Conservation (phyloP, 2,329 filamentous ascomycete species). For the Ophiostoma tasmaniense region DNA sequence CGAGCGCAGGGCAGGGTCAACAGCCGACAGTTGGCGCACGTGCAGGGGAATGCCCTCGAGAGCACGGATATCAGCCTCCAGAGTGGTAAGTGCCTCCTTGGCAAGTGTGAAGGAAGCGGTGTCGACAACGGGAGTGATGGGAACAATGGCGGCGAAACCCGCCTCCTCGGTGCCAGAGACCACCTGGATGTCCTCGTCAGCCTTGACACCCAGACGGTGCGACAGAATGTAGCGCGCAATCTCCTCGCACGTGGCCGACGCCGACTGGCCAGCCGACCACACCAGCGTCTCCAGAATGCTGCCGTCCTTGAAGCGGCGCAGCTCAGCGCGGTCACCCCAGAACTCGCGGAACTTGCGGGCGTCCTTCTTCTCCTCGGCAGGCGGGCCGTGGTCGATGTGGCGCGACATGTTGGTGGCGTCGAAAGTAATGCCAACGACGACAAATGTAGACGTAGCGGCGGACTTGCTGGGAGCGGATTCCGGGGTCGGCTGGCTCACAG, state of each 20-base stretch:
- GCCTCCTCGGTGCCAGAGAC: constrained; percentile 29
- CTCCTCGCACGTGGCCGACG: constrained; percentile 64
- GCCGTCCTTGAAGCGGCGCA: constrained; percentile 90
- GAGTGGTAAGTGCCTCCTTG: constrained; percentile 58
- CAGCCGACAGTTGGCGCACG: constrained; percentile 68
- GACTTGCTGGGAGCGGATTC: neutral
- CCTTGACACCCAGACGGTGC: constrained; percentile 54
- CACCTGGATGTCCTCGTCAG: constrained; percentile 44
- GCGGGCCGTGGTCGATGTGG: constrained; percentile 78
- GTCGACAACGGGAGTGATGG: constrained; percentile 38
- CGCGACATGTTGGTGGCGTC: constrained; percentile 65
- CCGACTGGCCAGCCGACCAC: constrained; percentile 57
- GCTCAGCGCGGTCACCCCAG: constrained; percentile 89
- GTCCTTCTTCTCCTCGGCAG: constrained; percentile 76
- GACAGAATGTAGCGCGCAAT: constrained; percentile 65
- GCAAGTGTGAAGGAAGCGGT: constrained; percentile 57
- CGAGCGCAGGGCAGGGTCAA: constrained; percentile 65
- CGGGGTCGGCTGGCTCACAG: constrained; percentile 32
- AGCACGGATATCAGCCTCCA: constrained; percentile 68
- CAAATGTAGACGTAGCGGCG: neutral
- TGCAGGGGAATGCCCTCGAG: constrained; percentile 82
- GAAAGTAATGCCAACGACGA: constrained; percentile 62
- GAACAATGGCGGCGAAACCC: constrained; percentile 42
- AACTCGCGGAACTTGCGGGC: constrained; percentile 77
- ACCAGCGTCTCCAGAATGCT: constrained; percentile 87